Evolutionary conservation across 2,329 filamentous ascomycete genomes (phyloP).

Genomic region (Plenodomus biglobosus): DNA sequence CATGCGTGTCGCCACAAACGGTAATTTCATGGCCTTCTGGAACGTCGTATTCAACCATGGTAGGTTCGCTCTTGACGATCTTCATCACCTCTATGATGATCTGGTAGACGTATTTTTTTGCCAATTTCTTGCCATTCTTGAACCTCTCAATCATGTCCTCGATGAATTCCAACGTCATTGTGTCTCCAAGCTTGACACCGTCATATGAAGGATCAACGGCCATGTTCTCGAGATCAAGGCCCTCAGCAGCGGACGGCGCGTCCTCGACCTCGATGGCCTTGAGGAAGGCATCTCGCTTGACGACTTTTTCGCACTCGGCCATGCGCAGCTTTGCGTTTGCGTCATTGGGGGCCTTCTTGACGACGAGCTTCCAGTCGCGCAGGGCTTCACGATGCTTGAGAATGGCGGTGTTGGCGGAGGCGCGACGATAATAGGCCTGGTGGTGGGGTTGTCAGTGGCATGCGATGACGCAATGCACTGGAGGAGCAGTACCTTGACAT

Average conservation of each 20-base stretch:
- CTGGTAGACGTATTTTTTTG: slow-evolving; percentile 96
- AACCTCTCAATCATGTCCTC: slow-evolving; percentile 97
- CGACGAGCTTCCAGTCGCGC: slow-evolving; percentile 87
- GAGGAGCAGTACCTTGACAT: slow-evolving; percentile 73
- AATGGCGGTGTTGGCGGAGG: slow-evolving; percentile 88
- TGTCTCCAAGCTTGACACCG: slow-evolving; percentile 71
- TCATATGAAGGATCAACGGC: slow-evolving; percentile 82
- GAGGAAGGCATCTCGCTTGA: slow-evolving; percentile 88
- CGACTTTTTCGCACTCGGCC: slow-evolving; percentile 90
- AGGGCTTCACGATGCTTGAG: slow-evolving; percentile 85
- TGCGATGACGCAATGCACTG: background rate
- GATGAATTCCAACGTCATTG: slow-evolving; percentile 96
- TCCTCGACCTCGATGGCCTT: slow-evolving; percentile 93
- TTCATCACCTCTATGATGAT: slow-evolving; percentile 90
- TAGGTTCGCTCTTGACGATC: slow-evolving; percentile 87
- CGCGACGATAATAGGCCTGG: slow-evolving; percentile 91
- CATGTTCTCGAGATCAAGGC: slow-evolving; percentile 84
- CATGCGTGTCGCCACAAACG: slow-evolving; percentile 96
- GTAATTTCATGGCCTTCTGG: slow-evolving; percentile 77
- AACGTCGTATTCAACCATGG: slow-evolving; percentile 93
- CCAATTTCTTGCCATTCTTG: slow-evolving; percentile 84
- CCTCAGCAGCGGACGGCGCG: slow-evolving; percentile 87
- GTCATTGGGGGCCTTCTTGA: slow-evolving; percentile 82
- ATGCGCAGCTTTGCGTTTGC: slow-evolving; percentile 89
- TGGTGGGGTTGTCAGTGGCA: slow-evolving; percentile 7